Evolutionary conservation across 108 stramenopile genomes (phyloP).

Genomic region (Skeletonema costatum): DNA sequence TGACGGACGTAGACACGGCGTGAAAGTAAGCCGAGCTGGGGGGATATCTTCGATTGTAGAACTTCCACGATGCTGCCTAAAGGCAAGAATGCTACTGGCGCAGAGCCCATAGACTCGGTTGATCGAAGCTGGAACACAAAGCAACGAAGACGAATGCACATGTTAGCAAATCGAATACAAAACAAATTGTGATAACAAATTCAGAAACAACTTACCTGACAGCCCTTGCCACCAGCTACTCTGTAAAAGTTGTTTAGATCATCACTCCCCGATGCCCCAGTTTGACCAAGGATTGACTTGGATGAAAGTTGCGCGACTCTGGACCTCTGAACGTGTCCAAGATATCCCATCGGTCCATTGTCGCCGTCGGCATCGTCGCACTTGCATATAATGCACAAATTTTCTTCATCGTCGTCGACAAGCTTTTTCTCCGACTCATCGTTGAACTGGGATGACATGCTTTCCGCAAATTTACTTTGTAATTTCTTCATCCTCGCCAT

Average conservation of each 20-base stretch:
- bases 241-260: conserved; percentile 59
- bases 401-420: conserved; percentile 67
- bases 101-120: conserved; percentile 83
- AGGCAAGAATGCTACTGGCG: conserved; percentile 77
- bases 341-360: conserved; percentile 86
- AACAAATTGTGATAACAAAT: conserved; percentile 1
- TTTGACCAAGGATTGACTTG: conserved; percentile 25
- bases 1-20: conserved; percentile 79
- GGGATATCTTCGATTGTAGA: conserved; percentile 62
- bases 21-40: conserved; percentile 78
- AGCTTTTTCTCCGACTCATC: conserved; percentile 47
- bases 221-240: conserved; percentile 88
- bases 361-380: conserved; percentile 88
- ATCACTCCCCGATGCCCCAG: conserved; percentile 11
- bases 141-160: background rate
- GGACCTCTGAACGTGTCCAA: conserved; percentile 90
- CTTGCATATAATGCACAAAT: conserved; percentile 89
- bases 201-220: conserved; percentile 59
- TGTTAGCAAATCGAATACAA: background rate
- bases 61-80: conserved; percentile 79
- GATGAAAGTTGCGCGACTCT: conserved; percentile 68
- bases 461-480: conserved; percentile 78
- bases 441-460: conserved; percentile 59
- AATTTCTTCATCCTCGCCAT: conserved; percentile 81
- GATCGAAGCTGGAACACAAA: conserved; percentile 62